A percentile compares a stretch with the other conserved stretches of the same genome.
Evolutionary conservation across 305 asterid genomes (phyloP).

Genomic region (Caryopteris hybrid): DNA sequence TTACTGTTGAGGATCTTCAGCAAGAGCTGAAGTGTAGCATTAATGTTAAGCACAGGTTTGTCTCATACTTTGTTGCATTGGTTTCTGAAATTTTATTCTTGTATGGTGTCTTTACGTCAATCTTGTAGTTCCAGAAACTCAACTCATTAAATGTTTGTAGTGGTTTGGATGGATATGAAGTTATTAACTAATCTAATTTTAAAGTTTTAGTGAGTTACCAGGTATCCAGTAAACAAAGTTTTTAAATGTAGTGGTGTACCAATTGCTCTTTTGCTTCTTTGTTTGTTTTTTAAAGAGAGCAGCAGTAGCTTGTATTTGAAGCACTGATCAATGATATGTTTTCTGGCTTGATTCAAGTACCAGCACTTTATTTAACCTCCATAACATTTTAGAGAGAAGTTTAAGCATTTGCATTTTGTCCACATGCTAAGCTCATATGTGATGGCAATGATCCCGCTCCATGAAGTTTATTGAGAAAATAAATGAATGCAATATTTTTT

Average conservation of each 20-base stretch:
- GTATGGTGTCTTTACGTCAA: background rate
- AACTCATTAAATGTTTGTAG: background rate
- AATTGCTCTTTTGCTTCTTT: background rate
- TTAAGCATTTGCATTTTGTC: too few relatives aligned
- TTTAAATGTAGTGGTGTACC: too few relatives aligned
- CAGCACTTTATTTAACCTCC: background rate
- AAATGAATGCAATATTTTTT: background rate
- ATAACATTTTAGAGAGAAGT: background rate
- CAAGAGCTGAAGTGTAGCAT: slow-evolving; percentile 90
- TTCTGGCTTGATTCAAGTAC: background rate
- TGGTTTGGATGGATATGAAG: background rate
- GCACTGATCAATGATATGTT: background rate
- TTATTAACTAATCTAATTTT: background rate
- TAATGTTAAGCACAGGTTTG: slow-evolving; percentile 80
- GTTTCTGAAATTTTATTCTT: background rate
- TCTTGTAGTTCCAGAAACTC: background rate
- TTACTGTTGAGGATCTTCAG: slow-evolving; percentile 93
- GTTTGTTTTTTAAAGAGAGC: too few relatives aligned
- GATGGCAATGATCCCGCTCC: background rate
- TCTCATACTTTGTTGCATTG: slow-evolving; percentile 7
- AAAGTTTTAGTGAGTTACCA: background rate
- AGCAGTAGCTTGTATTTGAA: background rate
- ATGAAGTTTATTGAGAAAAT: background rate
- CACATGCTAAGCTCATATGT: background rate
- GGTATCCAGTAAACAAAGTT: too few relatives aligned